Evolutionary conservation across 2,329 filamentous ascomycete genomes (phyloP), one percentile per base, ranked within the genome.

Genomic region (Fusarium denticulatum): DNA sequence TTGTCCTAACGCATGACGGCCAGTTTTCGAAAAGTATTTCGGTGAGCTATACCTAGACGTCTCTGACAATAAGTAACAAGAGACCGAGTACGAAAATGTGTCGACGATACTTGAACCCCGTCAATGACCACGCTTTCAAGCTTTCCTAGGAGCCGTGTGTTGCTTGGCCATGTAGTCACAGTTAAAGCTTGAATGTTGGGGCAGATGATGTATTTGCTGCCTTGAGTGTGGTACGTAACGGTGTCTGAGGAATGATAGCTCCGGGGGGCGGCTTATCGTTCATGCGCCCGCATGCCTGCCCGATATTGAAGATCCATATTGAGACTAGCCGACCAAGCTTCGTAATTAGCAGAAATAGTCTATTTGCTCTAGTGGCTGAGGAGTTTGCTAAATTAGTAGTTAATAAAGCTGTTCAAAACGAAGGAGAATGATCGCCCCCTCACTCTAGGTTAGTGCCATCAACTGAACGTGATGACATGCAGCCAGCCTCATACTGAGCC

Each of bases 261-360:
- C 50, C 70, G 70, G 74, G 74, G 32, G 49, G 56, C 77, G 77
- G 77, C 75, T 73, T 78, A 78, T 72, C 69, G 73, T 78, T 78
- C 70, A 78, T 76, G 77, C 77, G 76, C 65, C 24, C 67, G 64
- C 64, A 69, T 43, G 47, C 64, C 47, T 62, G 30, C 47, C 55
- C 42, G 7, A 30, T 47, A 40, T 40, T 32, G 28, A 43, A 56
- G 36, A 40, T 39, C 56, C 43, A 53, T 34, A 60, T 53, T 24
- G 40, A 64, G 67, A 47, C 65, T 69, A 69, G 50, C 40, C 22
- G 32, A 22, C 58, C 40, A 50, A 65, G 43, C 37, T 43, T 67
- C 26, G 37, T 16, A 58, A 49, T 65, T 67, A 65, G 22, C n/a
- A 26, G 26, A 42, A 26, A 53, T 42, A 56, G 49, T 34, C 30